Conservation (phyloP, 495 filamentous ascomycete species). For the Lepraria neglecta region DNA sequence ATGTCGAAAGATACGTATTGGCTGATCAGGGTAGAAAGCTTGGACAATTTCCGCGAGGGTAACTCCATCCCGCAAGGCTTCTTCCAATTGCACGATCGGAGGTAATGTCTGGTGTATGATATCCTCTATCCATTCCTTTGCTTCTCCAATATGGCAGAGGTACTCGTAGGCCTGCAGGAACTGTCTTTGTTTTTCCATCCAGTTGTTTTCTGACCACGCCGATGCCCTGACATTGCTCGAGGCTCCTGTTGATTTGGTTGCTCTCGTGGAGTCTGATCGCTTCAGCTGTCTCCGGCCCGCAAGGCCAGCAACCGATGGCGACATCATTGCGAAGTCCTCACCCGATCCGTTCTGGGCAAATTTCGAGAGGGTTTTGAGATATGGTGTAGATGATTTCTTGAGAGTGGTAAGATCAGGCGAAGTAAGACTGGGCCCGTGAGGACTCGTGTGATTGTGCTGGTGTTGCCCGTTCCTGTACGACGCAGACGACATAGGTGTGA, state of each 20-base stretch:
- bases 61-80: conserved; percentile 86
- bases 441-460: conserved; percentile 39
- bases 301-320: conserved; percentile 79
- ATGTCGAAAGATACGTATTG: conserved; percentile 75
- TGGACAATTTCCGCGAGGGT: conserved; percentile 96
- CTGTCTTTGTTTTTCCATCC: conserved; percentile 98
- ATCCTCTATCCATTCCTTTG: conserved; percentile 98
- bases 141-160: conserved; percentile 97
- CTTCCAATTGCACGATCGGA: conserved; percentile 92
- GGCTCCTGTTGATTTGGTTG: conserved; percentile 40
- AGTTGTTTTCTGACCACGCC: conserved; percentile 80
- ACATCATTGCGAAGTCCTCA: conserved; percentile 72
- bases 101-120: conserved; percentile 84
- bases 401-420: conserved; percentile 70
- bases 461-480: conserved; percentile 40
- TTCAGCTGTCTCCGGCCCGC: conserved; percentile 79
- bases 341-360: conserved; percentile 67
- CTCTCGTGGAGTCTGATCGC: conserved; percentile 54
- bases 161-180: conserved; percentile 98
- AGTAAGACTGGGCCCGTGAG: conserved; percentile 39
- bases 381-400: conserved; percentile 76
- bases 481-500: conserved; percentile 32
- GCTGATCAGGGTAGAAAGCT: conserved; percentile 68
- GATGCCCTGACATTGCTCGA: conserved; percentile 47
- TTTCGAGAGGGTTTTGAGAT: conserved; percentile 82